Conservation (phyloP, 1,284 basidiomycete genomes). For the Malassezia arunalokei region DNA sequence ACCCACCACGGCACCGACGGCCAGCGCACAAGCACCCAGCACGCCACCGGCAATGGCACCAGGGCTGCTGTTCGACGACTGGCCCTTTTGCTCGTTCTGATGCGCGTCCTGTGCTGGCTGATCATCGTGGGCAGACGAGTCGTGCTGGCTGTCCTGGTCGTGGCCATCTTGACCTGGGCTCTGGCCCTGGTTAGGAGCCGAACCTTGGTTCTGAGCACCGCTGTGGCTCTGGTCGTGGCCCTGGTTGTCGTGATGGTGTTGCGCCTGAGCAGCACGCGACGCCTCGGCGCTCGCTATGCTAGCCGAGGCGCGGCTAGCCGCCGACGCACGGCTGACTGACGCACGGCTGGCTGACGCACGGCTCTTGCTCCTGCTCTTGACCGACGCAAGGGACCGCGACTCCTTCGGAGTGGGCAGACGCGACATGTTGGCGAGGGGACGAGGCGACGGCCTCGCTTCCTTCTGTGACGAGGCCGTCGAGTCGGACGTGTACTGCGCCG, state of each 20-base stretch:
- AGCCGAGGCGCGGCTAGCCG: background rate
- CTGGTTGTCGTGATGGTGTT: background rate
- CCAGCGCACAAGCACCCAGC: constrained; percentile 31
- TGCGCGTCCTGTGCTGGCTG: background rate
- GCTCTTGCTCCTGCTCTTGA: background rate
- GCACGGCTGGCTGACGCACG: background rate
- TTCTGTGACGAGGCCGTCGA: background rate
- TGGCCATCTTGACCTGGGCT: background rate
- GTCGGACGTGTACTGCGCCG: background rate
- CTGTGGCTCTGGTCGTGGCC: background rate
- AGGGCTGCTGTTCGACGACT: constrained; percentile 6
- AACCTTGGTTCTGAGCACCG: background rate
- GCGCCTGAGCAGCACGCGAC: background rate
- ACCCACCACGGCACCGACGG: constrained; percentile 30
- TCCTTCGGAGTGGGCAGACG: constrained; percentile 3
- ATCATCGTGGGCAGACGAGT: background rate
- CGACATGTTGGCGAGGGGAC: background rate
- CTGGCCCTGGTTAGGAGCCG: background rate
- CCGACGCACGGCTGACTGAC: constrained; percentile 1
- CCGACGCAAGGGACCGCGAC: background rate
- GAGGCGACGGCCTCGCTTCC: background rate
- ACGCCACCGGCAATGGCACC: constrained; percentile 36
- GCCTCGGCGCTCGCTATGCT: background rate
- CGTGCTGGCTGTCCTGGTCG: background rate
- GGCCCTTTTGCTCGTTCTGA: background rate